Evolutionary conservation across 495 filamentous ascomycete genomes (phyloP).

Genomic region (Pseudomonodictys pantanalensis): DNA sequence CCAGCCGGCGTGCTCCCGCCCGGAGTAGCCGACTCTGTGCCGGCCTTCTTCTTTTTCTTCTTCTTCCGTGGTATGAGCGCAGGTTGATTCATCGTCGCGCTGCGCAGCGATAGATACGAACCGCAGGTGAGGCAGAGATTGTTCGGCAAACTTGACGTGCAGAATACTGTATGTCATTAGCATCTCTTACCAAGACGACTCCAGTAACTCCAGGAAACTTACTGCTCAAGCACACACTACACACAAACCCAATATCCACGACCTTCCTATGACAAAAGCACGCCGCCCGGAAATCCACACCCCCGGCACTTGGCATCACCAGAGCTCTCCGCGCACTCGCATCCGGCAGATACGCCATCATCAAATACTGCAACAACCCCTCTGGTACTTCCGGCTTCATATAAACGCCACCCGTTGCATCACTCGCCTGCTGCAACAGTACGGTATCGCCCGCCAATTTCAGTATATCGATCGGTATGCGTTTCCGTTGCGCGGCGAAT

Average conservation of each 20-base stretch:
- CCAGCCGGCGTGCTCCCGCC: slow-evolving; percentile 19
- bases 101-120: slow-evolving; percentile 71
- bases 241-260: slow-evolving; percentile 90
- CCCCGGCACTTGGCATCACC: slow-evolving; percentile 73
- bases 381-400: slow-evolving; percentile 63
- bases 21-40: slow-evolving; percentile 31
- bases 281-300: slow-evolving; percentile 92
- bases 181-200: background rate
- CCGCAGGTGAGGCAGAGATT: slow-evolving; percentile 88
- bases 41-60: slow-evolving; percentile 68
- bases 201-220: slow-evolving; percentile 39
- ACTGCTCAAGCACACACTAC: slow-evolving; percentile 91
- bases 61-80: slow-evolving; percentile 69
- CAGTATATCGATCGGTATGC: slow-evolving; percentile 85
- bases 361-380: slow-evolving; percentile 83
- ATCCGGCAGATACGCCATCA: slow-evolving; percentile 90
- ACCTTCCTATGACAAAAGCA: slow-evolving; percentile 95
- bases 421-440: slow-evolving; percentile 92
- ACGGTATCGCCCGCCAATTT: slow-evolving; percentile 81
- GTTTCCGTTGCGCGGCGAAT: slow-evolving; percentile 83
- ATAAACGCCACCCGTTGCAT: slow-evolving; percentile 86
- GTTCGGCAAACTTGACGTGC: slow-evolving; percentile 21
- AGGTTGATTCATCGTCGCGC: slow-evolving; percentile 66
- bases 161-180: slow-evolving; percentile 28
- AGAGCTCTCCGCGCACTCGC: slow-evolving; percentile 62